Base-by-base conservation (phyloP, 305 asterid species). In the Solanum aculeatissimum region DNA sequence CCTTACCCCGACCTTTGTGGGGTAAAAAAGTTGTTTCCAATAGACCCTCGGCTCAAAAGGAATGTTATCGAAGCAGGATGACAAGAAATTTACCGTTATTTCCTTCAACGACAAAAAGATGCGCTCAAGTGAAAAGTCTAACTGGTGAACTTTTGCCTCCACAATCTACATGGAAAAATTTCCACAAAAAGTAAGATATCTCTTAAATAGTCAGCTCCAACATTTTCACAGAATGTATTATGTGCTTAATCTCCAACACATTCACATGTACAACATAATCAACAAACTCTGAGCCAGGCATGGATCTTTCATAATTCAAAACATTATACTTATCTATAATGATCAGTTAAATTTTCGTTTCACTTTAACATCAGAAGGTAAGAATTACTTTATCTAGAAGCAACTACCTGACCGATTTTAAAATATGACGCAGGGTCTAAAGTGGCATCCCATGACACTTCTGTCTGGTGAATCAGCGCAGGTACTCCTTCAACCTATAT, bases 371-470 rank as follows among this genome's bases (percentile, higher is more conserved):
- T 27, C 63, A 77, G 18, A 77, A 47, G 63, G 18, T 49, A 77
- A 27, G 82, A 77, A 27, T 16, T 35, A 35, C 49, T 35, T 80
- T 19, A 53, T 58, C 23, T 68, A 84, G 72, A 80, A 21, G 42
- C 71, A 86, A 51, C 81, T 92, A 92, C 98, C 98, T 96, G 98
- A 32, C 98, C 98, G 81, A 95, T 93, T 95, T 95, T 93, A 84
- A 94, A 96, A 88, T 89, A 90, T 16, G 97, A 89, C 66, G 89
- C 91, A 85, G 96, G 98, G 91, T 96, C 97, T 90, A 96, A 90
- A 74, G 97, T 96, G 84, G 97, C 90, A 86, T 94, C 98, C 99
- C 99, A 96, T 3, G 99, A 96, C 77, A 96, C 98, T 92, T 96
- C 99, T 43, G 98, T 84, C 87, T 95, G 98, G 89, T 95, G 98